Percentiles rank a stretch among this genome's conserved stretches.
Conservation (phyloP, 2,329 filamentous ascomycete genomes). For the Ophiocordyceps sinensis region DNA sequence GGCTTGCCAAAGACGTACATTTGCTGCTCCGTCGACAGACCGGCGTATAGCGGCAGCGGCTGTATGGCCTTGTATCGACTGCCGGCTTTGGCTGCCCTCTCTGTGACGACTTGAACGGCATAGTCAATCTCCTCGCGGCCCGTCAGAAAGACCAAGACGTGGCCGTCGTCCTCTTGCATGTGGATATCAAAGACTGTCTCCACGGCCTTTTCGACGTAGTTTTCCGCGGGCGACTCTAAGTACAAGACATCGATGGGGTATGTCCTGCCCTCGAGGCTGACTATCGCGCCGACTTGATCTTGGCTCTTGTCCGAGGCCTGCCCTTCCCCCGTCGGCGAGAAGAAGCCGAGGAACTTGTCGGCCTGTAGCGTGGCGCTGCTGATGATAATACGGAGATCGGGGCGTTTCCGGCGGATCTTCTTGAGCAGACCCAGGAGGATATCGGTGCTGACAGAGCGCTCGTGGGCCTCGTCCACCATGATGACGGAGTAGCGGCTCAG, state of each 20-base stretch:
- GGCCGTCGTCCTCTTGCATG: conserved; percentile 61
- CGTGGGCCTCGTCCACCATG: conserved; percentile 96
- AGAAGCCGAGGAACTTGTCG: conserved; percentile 72
- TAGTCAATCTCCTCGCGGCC: conserved; percentile 86
- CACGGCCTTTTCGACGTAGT: conserved; percentile 76
- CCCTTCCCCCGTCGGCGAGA: conserved; percentile 31
- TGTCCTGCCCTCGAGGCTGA: conserved; percentile 75
- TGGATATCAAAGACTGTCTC: conserved; percentile 83
- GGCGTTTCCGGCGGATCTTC: conserved; percentile 68
- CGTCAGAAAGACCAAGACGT: conserved; percentile 83
- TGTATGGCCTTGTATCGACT: conserved; percentile 13
- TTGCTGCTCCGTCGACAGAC: conserved; percentile 78
- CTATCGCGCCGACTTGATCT: conserved; percentile 34
- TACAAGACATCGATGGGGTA: conserved; percentile 84
- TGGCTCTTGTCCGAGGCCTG: conserved; percentile 14
- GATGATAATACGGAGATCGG: conserved; percentile 75
- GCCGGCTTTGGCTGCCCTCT: conserved; percentile 49
- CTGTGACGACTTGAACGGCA: conserved; percentile 63
- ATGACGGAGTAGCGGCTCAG: conserved; percentile 86
- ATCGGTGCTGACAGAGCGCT: conserved; percentile 84
- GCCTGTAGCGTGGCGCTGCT: conserved; percentile 91
- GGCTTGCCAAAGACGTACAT: conserved; percentile 87
- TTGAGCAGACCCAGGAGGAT: conserved; percentile 80
- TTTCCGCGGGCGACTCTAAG: conserved; percentile 59
- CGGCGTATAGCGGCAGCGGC: conserved; percentile 69